Evolutionary conservation across 2,329 filamentous ascomycete species (phyloP).

Genomic region (Simplicillium sp.): DNA sequence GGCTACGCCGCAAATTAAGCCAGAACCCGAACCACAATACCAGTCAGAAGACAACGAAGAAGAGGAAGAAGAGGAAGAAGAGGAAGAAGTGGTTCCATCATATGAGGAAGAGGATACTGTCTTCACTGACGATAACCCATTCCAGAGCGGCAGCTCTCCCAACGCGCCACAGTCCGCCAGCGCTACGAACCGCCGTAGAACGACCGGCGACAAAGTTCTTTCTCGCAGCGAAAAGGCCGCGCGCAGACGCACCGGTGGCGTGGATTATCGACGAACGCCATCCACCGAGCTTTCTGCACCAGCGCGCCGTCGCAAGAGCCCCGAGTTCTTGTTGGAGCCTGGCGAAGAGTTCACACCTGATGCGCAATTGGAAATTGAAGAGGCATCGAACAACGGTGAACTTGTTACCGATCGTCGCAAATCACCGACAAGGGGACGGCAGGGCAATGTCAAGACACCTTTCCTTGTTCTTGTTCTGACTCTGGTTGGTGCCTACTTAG

Average conservation of each 20-base stretch:
- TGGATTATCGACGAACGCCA: conserved; percentile 24
- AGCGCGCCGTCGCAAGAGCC: conserved; percentile 22
- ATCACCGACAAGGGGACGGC: conserved; percentile 25
- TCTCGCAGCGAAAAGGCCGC: conserved; percentile 30
- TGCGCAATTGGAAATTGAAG: conserved; percentile 71
- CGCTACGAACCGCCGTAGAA: conserved; percentile 34
- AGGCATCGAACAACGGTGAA: conserved; percentile 49
- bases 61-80: conserved; percentile 19
- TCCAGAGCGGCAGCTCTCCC: conserved; percentile 77
- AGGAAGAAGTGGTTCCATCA: conserved; percentile 38
- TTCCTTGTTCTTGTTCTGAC: conserved; percentile 63
- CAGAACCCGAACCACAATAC: conserved; percentile 24
- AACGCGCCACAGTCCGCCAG: conserved; percentile 36
- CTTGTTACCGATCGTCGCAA: conserved; percentile 32
- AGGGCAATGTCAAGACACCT: conserved; percentile 49
- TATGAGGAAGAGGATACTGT: conserved; percentile 34
- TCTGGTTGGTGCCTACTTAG: conserved; percentile 61
- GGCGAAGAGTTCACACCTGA: conserved; percentile 94
- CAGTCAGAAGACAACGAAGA: conserved; percentile 40
- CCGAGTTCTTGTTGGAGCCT: conserved; percentile 42
- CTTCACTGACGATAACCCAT: conserved; percentile 87
- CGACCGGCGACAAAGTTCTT: conserved; percentile 28
- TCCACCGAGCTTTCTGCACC: conserved; percentile 44
- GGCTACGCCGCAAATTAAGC: conserved; percentile 41
- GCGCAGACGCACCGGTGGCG: conserved; percentile 31